Evolutionary conservation across 2,329 filamentous ascomycete genomes (phyloP).

Genomic region (Botrytis galanthina): DNA sequence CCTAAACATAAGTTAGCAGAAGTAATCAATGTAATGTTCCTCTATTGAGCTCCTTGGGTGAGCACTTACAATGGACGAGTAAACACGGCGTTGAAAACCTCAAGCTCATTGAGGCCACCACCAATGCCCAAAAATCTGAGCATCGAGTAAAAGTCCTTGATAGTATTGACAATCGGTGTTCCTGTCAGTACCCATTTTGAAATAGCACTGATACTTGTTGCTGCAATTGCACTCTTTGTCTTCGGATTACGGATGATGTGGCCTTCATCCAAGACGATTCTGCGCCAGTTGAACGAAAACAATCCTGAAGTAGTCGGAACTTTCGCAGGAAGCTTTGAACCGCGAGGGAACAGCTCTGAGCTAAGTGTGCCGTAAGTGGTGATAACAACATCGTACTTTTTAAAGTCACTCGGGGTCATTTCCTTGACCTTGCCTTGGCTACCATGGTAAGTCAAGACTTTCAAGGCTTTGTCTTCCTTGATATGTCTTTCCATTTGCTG

Average conservation of each 20-base stretch:
- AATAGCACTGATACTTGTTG: constrained; percentile 62
- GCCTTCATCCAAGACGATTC: constrained; percentile 79
- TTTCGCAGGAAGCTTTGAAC: constrained; percentile 45
- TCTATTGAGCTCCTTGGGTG: background rate
- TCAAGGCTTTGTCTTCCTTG: constrained; percentile 58
- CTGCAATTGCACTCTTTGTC: constrained; percentile 69
- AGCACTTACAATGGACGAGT: constrained; percentile 57
- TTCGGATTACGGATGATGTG: constrained; percentile 77
- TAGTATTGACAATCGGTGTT: constrained; percentile 79
- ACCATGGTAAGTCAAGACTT: constrained; percentile 74
- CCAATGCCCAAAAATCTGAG: constrained; percentile 73
- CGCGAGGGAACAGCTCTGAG: constrained; percentile 56
- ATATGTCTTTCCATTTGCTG: constrained; percentile 75
- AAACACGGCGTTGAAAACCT: constrained; percentile 71
- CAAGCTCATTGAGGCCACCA: constrained; percentile 70
- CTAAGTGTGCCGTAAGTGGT: constrained; percentile 80
- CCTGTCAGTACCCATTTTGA: constrained; percentile 79
- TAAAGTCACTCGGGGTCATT: constrained; percentile 54
- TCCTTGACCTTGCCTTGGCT: constrained; percentile 50
- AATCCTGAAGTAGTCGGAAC: constrained; percentile 48
- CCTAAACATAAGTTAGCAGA: constrained; percentile 1
- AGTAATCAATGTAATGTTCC: background rate
- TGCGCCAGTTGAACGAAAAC: constrained; percentile 69
- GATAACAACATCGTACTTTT: constrained; percentile 71
- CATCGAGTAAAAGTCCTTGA: constrained; percentile 78